Evolutionary conservation across 352 stramenopile genomes (phyloP), one percentile per base, ranked within the genome.

Genomic region (Pythium angustatum): DNA sequence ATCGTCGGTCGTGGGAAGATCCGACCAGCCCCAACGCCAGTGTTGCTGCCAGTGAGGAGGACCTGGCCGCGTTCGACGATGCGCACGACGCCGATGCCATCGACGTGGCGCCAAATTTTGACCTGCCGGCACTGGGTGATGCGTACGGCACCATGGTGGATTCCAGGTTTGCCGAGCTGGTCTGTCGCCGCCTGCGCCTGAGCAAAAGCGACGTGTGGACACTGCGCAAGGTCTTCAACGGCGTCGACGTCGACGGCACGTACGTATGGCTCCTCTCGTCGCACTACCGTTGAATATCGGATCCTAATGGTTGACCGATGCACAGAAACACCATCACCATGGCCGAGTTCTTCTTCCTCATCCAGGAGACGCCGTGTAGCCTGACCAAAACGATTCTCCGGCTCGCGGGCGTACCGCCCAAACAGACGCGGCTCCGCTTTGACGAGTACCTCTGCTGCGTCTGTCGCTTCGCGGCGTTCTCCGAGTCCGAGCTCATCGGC

Each of bases 361-460:
- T 60, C 38, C n/a, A 60, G 14, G 53, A 60, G n/a, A 26, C 7
- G 38, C 33, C 22, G 5, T 40, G 53, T 7, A 27, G 33, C 10
- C 26, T 60, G 5, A 40, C 53, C 34, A 60, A 60, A 22, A 22
- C 30, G 4, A 47, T 60, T 12, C 24, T 60, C 6, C 53, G 38
- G 3, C 38, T 60, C 19, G 53, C 38, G 24, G 21, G 28, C 17
- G 24, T 49, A 1, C 9, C 53, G 24, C 53, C 53, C 11, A 36
- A 9, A 43, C 53, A 60, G 33, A 38, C 50, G 7, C 50, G 50
- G 22, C 50, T 57, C 33, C 21, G 24, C 3, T 49, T 49, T n/a
- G 52, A 45, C 36, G 52, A 49, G 33, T 59, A 45, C 36, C 21
- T 45, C 33, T 48, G 22, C 21, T 45, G 52, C 40, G 52, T 59